These are phyloP conservation scores for Amphicarpaea edgeworthii DNA, from an alignment of 306 rosid species.

Conservation along the genomic window DNA sequence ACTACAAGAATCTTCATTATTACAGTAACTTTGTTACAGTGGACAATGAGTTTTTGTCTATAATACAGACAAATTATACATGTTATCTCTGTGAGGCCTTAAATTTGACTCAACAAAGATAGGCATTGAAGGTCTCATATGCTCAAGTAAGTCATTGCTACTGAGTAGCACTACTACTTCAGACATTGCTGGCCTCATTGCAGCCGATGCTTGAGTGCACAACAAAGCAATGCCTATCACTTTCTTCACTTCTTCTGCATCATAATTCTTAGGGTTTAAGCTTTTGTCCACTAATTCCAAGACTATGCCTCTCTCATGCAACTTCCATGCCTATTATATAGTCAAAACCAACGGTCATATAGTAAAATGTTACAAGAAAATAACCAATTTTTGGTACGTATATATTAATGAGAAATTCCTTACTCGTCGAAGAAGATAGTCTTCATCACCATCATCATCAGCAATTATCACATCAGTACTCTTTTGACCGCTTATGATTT, in stretches of 20 bases:
- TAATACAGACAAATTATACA: no score
- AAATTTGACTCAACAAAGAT: constrained; percentile 54
- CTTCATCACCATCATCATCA: constrained; percentile 47
- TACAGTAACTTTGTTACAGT: no score
- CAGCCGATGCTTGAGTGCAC: constrained; percentile 63
- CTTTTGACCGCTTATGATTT: constrained; percentile 70
- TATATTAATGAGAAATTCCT: constrained; percentile 23
- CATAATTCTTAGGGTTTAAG: constrained; percentile 49
- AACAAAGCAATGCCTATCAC: constrained; percentile 57
- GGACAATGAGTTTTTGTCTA: no score
- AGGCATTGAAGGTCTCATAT: constrained; percentile 54
- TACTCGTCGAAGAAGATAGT: constrained; percentile 68
- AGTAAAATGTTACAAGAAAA: background rate
- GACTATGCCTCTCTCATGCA: constrained; percentile 51
- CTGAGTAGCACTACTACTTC: constrained; percentile 60
- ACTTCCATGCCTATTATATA: constrained; percentile 62
- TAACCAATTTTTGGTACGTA: background rate
- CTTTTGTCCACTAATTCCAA: constrained; percentile 55
- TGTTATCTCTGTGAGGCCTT: background rate
- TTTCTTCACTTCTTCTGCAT: constrained; percentile 55
- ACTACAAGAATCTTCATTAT: no score
- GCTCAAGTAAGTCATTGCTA: constrained; percentile 41
- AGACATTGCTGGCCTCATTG: constrained; percentile 68
- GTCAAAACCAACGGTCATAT: background rate
- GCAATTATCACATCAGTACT: constrained; percentile 50